These are phyloP conservation scores for Phytophthora cajani DNA, from an alignment of 352 stramenopile species.

Conservation along the genomic window DNA sequence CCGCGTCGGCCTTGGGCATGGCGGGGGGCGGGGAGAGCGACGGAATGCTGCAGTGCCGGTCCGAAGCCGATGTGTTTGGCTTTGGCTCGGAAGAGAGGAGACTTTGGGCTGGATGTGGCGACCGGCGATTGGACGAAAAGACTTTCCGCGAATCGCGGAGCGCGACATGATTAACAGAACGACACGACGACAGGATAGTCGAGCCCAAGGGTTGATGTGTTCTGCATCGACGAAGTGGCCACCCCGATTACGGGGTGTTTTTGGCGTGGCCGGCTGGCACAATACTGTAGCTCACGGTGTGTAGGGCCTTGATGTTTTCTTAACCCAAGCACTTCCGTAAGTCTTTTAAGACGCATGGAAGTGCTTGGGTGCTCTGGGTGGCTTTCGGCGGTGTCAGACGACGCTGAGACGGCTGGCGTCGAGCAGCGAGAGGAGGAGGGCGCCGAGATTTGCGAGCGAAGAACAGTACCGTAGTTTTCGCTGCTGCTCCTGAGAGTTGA, in stretches of 20 bases:
- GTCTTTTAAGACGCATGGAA: too few relatives aligned
- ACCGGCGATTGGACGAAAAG: slow-evolving; percentile 19
- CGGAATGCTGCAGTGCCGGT: slow-evolving; percentile 25
- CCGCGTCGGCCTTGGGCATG: slow-evolving; percentile 24
- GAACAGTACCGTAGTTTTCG: too few relatives aligned
- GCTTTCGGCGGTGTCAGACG: background rate
- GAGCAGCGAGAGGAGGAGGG: slow-evolving; percentile 6
- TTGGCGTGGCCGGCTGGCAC: background rate
- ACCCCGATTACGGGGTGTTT: background rate
- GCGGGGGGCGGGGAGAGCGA: slow-evolving; percentile 34
- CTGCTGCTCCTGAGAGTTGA: background rate
- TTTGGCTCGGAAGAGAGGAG: slow-evolving; percentile 10
- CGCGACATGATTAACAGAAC: slow-evolving; percentile 19
- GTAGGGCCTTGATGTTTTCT: too few relatives aligned
- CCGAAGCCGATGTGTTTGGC: slow-evolving; percentile 4
- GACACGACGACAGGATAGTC: slow-evolving; percentile 15
- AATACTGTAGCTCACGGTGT: background rate
- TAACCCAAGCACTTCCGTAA: too few relatives aligned
- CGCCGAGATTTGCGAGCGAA: background rate
- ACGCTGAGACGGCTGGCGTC: slow-evolving; percentile 1
- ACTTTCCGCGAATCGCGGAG: slow-evolving; percentile 9
- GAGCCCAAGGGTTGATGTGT: slow-evolving; percentile 2
- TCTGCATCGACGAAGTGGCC: background rate
- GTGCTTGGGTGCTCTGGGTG: background rate
- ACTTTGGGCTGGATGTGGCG: slow-evolving; percentile 11